These are phyloP conservation scores for Boletus fagicola DNA, from an alignment of 768 basidiomycete species.

Conservation along the genomic window DNA sequence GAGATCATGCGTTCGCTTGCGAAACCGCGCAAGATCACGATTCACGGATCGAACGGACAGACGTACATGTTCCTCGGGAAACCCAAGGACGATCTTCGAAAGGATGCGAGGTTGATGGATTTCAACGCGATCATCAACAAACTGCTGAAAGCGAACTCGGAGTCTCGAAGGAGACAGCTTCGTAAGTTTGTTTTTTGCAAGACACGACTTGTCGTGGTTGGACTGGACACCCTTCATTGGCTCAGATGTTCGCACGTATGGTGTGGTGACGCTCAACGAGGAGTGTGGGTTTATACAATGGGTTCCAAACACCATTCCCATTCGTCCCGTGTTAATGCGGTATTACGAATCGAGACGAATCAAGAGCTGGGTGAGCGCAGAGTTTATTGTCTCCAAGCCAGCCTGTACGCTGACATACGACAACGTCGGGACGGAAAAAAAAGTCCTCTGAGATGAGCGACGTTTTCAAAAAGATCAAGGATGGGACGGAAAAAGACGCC, in stretches of 20 bases:
- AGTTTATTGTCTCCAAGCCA: background rate
- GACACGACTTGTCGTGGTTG: too few relatives aligned
- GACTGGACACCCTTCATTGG: background rate
- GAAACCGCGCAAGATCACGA: conserved; percentile 86
- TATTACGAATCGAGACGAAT: conserved; percentile 57
- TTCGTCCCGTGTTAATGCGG: conserved; percentile 72
- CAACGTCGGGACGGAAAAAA: background rate
- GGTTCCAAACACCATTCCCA: conserved; percentile 89
- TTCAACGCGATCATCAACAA: conserved; percentile 98
- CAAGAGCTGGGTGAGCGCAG: conserved; percentile 45
- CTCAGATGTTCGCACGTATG: conserved; percentile 87
- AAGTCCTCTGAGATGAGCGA: conserved; percentile 49
- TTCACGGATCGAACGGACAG: conserved; percentile 79
- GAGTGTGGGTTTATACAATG: conserved; percentile 98
- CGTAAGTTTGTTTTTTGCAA: conserved; percentile 49
- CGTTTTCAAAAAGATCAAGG: conserved; percentile 51
- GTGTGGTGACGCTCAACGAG: conserved; percentile 97
- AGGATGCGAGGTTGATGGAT: conserved; percentile 97
- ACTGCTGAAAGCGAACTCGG: conserved; percentile 88
- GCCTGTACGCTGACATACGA: background rate
- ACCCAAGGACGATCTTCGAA: conserved; percentile 95
- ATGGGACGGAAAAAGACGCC: conserved; percentile 46
- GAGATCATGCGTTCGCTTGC: conserved; percentile 91
- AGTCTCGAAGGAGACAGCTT: conserved; percentile 85
- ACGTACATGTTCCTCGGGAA: conserved; percentile 92